Evolutionary conservation across 2,329 filamentous ascomycete species (phyloP), one percentile per base, ranked within the genome.

Genomic region (Nigrograna mackinnonii): DNA sequence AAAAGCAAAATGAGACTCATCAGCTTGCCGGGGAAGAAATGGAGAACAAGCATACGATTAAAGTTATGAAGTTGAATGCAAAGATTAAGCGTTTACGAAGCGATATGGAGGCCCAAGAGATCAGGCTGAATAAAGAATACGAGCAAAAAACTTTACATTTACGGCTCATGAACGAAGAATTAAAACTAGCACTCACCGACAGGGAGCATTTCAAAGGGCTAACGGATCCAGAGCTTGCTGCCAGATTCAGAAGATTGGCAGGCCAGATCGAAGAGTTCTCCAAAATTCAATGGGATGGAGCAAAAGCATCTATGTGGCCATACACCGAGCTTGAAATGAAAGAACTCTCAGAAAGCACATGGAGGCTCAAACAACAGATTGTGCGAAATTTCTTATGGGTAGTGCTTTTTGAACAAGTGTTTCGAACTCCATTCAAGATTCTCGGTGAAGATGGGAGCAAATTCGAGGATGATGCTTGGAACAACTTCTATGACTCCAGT

Each of bases 141-240:
- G n/a, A n/a, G n/a, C n/a, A n/a, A n/a, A n/a, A n/a, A n/a, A n/a
- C n/a, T n/a, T n/a, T n/a, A n/a, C n/a, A n/a, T n/a, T n/a, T n/a
- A n/a, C n/a, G n/a, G n/a, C n/a, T n/a, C n/a, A n/a, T n/a, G n/a
- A n/a, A n/a, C n/a, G n/a, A n/a, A n/a, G n/a, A n/a, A n/a, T n/a
- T n/a, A n/a, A 28, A 28, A 28, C 14, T 28, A 14, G 41, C 26
- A 12, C 38, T 44, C n/a, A 41, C 41, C 13, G 31, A 20, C 5
- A 35, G 51, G 14, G 46, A 52, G 14, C 51, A 55, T 21, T 46
- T 50, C 33, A 50, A 55, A 35, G 44, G 51, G 14, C 22, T 55
- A 12, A 41, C 43, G 16, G 51, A 55, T 39, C 39, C 37, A 16
- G 42, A 48, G 17, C 26, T 49, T 3, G 21, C 34, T 13, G 34